These are phyloP conservation scores for Cladophialophora yegresii DNA, from an alignment of 2,329 filamentous ascomycete genomes.

Conservation along the genomic window DNA sequence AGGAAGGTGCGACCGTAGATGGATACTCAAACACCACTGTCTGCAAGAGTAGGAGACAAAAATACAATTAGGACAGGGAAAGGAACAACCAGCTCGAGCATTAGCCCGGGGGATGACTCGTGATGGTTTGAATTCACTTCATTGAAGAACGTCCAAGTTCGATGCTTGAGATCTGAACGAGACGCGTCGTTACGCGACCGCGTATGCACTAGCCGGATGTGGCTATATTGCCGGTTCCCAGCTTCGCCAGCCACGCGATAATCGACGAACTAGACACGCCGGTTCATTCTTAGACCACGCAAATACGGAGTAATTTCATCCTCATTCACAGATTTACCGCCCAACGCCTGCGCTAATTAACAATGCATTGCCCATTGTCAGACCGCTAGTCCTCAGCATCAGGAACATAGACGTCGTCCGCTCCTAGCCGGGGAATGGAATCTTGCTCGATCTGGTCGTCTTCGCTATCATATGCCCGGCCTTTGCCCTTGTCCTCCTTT, in stretches of 20 bases:
- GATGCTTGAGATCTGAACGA: conserved; percentile 3
- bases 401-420: conserved; percentile 28
- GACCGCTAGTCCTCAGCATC: conserved; percentile 27
- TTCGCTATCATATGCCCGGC: conserved; percentile 25
- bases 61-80: background rate
- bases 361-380: conserved; percentile 19
- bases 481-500: conserved; percentile 29
- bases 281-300: background rate
- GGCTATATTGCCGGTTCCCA: conserved; percentile 32
- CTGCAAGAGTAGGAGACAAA: background rate
- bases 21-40: background rate
- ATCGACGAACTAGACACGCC: background rate
- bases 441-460: conserved; percentile 29
- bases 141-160: background rate
- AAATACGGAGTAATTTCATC: conserved; percentile 2
- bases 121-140: conserved; percentile 1
- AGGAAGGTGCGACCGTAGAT: conserved; percentile 28
- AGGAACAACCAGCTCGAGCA: background rate
- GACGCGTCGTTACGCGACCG: conserved; percentile 14
- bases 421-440: conserved; percentile 20
- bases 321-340: conserved; percentile 8
- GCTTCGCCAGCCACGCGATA: conserved; percentile 25
- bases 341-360: conserved; percentile 31
- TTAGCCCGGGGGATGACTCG: background rate
- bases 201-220: conserved; percentile 12